Evolutionary conservation across 176 grass and related monocot species (phyloP), one percentile per base, ranked within the genome.

Genomic region (Ensete ventricosum): DNA sequence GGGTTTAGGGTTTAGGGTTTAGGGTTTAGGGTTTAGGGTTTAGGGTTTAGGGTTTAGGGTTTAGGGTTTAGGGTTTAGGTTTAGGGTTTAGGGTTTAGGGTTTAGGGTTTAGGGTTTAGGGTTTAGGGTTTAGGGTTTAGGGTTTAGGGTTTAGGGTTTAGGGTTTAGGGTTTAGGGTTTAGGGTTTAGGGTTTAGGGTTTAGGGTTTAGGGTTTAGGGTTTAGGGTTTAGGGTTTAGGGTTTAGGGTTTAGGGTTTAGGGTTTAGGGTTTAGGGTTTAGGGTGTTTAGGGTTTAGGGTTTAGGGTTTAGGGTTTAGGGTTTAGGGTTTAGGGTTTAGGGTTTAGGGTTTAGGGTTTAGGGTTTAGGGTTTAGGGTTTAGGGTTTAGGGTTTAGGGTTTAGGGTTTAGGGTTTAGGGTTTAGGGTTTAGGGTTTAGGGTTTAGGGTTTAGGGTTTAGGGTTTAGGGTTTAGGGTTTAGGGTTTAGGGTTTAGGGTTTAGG

Each of bases 11-110:
- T 6, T 55, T 55, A 55, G 53, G 53, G 73, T 76, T 76, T 76
- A 76, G 73, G 73, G 73, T 76, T 76, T 76, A 76, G 73, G 73
- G 73, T 76, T 76, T 76, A 76, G 73, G 73, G 69, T 72, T 76
- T 62, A 20, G 22, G 73, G 53, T 76, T 76, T 55, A 48, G 25
- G 73, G 73, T 60, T 76, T 60, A 62, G 73, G 73, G 53, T 76
- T 76, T 60, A 48, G 55, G 73, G 53, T 76, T 76, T 60, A 62
- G 73, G 73, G 53, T 76, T 76, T 16, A 17, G 54, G 73, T 55
- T 55, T 55, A 55, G 53, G 53, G 53, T 55, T 76, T 76, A 20
- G 14, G 55, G 73, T n/a, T 76, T 60, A 19, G 25, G 73, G 53
- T 17, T 76, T 60, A 19, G 25, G 73, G 53, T 29, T 76, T 76